phyloP scores from a whole-genome alignment of 2,329 filamentous ascomycete genomes.

The Fusarium sp. region DNA sequence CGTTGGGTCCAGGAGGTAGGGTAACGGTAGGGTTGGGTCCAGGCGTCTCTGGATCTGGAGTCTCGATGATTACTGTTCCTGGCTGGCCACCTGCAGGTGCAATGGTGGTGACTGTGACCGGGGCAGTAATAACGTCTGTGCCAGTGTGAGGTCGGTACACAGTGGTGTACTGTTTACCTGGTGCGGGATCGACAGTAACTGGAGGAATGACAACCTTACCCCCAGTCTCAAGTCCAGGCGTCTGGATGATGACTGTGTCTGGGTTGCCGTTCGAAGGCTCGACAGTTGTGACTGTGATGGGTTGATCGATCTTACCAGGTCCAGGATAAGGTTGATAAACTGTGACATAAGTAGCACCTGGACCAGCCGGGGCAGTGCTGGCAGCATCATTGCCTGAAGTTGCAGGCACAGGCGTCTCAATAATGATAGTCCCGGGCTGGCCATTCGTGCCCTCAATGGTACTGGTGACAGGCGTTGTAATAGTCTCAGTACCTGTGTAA shows the following conservation, averaged over 20 bases:
- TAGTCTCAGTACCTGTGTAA: neutral
- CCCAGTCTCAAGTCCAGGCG: conserved; percentile 15
- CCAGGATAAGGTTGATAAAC: conserved; percentile 28
- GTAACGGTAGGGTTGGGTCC: conserved; percentile 23
- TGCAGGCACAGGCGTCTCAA: conserved; percentile 10
- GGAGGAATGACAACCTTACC: conserved; percentile 17
- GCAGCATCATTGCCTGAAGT: neutral
- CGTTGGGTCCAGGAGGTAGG: conserved; percentile 15
- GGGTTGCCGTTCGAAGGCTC: conserved; percentile 16
- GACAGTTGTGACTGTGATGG: conserved; percentile 28
- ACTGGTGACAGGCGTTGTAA: neutral
- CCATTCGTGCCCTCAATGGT: neutral
- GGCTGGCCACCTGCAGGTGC: conserved; percentile 10
- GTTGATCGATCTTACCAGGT: conserved; percentile 15
- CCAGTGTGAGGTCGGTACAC: conserved; percentile 27
- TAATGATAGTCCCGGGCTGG: conserved; percentile 23
- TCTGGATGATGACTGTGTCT: conserved; percentile 30
- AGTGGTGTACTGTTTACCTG: conserved; percentile 18
- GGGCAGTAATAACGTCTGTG: conserved; percentile 13
- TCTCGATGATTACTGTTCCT: conserved; percentile 32
- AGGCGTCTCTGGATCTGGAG: conserved; percentile 6
- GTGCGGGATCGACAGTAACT: conserved; percentile 17
- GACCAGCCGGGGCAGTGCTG: neutral
- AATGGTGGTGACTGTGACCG: conserved; percentile 22
- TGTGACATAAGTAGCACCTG: conserved; percentile 15